Percentiles rank a stretch among this genome's conserved stretches.
These are phyloP conservation scores for Colletotrichum neosansevieriae DNA, from an alignment of 2,329 filamentous ascomycete genomes.

Conservation along the genomic window DNA sequence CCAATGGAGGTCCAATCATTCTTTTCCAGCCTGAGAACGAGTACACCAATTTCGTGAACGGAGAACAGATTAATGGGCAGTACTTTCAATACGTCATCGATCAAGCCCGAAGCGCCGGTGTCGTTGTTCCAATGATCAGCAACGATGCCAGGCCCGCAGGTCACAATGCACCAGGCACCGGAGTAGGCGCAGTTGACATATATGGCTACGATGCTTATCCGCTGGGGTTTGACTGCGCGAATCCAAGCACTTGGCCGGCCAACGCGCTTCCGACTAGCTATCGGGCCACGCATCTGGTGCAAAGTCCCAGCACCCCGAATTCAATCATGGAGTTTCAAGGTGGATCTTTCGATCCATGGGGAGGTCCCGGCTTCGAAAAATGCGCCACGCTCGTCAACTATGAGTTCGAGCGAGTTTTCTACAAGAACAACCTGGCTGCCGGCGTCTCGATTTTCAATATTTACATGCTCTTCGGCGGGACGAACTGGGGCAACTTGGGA, in stretches of 20 bases:
- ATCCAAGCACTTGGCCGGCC: slow-evolving; percentile 58
- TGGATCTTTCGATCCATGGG: slow-evolving; percentile 80
- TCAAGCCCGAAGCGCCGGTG: slow-evolving; percentile 74
- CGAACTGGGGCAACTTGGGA: slow-evolving; percentile 86
- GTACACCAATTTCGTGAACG: slow-evolving; percentile 68
- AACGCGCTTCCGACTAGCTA: slow-evolving; percentile 56
- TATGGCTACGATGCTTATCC: slow-evolving; percentile 71
- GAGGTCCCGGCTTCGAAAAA: slow-evolving; percentile 75
- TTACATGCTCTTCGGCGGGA: slow-evolving; percentile 85
- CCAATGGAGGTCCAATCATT: slow-evolving; percentile 84
- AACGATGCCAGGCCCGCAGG: slow-evolving; percentile 76
- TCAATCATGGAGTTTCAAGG: slow-evolving; percentile 77
- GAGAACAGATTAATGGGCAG: slow-evolving; percentile 64
- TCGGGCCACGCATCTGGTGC: slow-evolving; percentile 58
- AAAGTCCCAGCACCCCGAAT: slow-evolving; percentile 70
- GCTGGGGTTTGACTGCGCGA: slow-evolving; percentile 67
- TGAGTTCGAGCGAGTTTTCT: slow-evolving; percentile 83
- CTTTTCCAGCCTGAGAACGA: slow-evolving; percentile 87
- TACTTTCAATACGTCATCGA: slow-evolving; percentile 80
- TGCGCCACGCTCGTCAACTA: slow-evolving; percentile 75
- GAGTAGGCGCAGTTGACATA: slow-evolving; percentile 53
- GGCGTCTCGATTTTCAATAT: slow-evolving; percentile 77
- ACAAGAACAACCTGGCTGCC: slow-evolving; percentile 79
- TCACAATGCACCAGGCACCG: slow-evolving; percentile 73
- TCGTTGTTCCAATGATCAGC: slow-evolving; percentile 80